Evolutionary conservation across 2,329 filamentous ascomycete species (phyloP), one percentile per base, ranked within the genome.

Genomic region (Penicillium psychrosexuale): DNA sequence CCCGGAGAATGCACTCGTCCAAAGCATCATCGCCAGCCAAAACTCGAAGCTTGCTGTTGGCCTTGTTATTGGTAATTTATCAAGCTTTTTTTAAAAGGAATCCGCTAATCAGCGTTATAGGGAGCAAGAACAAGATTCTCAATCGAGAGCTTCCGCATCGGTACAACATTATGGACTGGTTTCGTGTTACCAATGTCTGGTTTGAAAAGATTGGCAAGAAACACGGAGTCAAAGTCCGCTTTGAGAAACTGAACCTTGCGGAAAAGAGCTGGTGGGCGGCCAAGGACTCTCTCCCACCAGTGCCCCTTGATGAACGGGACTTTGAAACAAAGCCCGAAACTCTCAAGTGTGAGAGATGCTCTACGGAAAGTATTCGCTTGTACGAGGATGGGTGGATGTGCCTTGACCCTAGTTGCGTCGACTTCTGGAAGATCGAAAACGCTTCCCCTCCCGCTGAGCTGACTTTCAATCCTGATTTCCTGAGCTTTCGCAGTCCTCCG

Each of bases 161-260:
- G 0, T 91, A 85, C 63, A 84, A 81, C 52, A 83, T 90, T 0
- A 75, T 91, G 39, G 86, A 78, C n/a, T 85, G 80, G 68, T 91
- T 89, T 67, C 82, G 85, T 46, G 75, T 89, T 12, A 88, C 86
- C 0, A 76, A 87, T 46, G 76, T 90, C 0, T 92, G 88, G 88
- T 76, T 72, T 11, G 88, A 92, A 62, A 80, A 77, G 56, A 68
- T 75, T 1, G 68, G 66, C 2, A 63, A 61, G 2, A 75, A 68
- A 6, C 71, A 68, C 1, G 76, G 78, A 0, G 80, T 82, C 61
- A 84, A 83, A 59, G 78, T 87, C 27, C 82, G 87, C 0, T 80
- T 90, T 3, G 85, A 91, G 67, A 88, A 87, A 57, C 71, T 89
- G 0, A 69, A 85, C 15, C 66, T 80, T 0, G 55, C 65, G 0